Evolutionary conservation across 23 red algal genomes (phyloP).

Genomic region (Cyanidioschyzon merolae): DNA sequence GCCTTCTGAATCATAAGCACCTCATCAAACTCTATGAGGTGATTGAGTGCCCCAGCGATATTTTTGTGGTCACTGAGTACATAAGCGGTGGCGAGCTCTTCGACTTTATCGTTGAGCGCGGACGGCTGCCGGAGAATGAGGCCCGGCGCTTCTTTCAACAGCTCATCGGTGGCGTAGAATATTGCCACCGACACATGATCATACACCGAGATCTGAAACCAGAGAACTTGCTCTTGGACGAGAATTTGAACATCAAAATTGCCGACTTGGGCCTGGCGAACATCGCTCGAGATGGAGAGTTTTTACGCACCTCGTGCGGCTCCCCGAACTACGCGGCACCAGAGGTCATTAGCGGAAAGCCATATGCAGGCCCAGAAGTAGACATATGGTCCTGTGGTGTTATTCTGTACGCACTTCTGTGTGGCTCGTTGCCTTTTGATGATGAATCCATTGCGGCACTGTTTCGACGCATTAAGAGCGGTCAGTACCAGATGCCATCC

Average conservation of each 20-base stretch:
- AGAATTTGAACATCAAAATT: slow-evolving; percentile 87
- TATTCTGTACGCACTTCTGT: slow-evolving; percentile 88
- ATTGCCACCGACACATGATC: slow-evolving; percentile 96
- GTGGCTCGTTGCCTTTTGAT: slow-evolving; percentile 93
- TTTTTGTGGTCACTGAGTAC: slow-evolving; percentile 89
- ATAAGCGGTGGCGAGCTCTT: slow-evolving; percentile 86
- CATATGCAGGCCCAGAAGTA: slow-evolving; percentile 93
- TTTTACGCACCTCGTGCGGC: slow-evolving; percentile 82
- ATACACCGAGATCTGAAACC: slow-evolving; percentile 96
- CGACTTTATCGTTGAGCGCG: slow-evolving; percentile 92
- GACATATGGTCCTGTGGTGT: slow-evolving; percentile 96
- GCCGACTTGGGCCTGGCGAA: slow-evolving; percentile 98
- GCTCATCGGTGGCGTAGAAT: slow-evolving; percentile 89
- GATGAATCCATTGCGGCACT: slow-evolving; percentile 89
- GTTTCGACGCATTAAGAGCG: slow-evolving; percentile 93
- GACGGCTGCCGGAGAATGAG: slow-evolving; percentile 73
- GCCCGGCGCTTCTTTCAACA: slow-evolving; percentile 96
- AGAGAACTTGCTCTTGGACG: slow-evolving; percentile 87
- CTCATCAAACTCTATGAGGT: slow-evolving; percentile 95
- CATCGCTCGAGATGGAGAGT: slow-evolving; percentile 80
- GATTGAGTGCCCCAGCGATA: slow-evolving; percentile 83
- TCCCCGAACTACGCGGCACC: slow-evolving; percentile 96
- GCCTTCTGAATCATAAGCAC: slow-evolving; percentile 82
- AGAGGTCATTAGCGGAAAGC: slow-evolving; percentile 94
- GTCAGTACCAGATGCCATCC: slow-evolving; percentile 69